Evolutionary conservation across 2,329 filamentous ascomycete genomes (phyloP).

Genomic region (Colletotrichum kahawae): DNA sequence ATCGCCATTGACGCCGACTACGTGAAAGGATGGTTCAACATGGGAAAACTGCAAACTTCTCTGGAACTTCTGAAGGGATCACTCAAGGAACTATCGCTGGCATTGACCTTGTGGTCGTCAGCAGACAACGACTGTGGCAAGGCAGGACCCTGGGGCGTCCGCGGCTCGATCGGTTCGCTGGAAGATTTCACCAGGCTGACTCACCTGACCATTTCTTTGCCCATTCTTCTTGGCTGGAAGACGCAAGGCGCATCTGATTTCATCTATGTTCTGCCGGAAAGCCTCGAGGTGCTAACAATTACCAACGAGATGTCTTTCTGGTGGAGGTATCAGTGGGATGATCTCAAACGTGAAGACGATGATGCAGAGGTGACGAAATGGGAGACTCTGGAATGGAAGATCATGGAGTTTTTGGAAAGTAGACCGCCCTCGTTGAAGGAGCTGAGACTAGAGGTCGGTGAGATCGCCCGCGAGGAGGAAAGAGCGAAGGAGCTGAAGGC

Average conservation of each 20-base stretch:
- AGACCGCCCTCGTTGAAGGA: neutral
- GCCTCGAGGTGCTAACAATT: neutral
- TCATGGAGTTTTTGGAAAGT: neutral
- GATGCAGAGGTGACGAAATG: neutral
- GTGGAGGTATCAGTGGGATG: conserved; percentile 1
- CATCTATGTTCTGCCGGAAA: neutral
- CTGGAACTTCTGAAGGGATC: neutral
- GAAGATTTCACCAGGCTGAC: neutral
- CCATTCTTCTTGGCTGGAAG: neutral
- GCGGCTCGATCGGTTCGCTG: neutral
- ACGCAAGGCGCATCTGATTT: neutral
- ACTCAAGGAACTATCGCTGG: neutral
- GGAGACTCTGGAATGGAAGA: neutral
- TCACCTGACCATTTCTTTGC: neutral
- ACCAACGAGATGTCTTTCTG: neutral
- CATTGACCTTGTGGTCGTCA: neutral
- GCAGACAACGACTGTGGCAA: neutral
- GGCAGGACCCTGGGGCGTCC: neutral
- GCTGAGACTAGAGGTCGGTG: neutral
- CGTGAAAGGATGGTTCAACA: neutral
- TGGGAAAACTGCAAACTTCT: neutral
- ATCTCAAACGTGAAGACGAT: neutral
- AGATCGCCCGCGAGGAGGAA: neutral
- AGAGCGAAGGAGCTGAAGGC: neutral
- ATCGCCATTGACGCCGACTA: neutral